These are phyloP conservation scores for Rhododendron griersonianum DNA, from an alignment of 148 eudicot genomes.

Conservation along the genomic window DNA sequence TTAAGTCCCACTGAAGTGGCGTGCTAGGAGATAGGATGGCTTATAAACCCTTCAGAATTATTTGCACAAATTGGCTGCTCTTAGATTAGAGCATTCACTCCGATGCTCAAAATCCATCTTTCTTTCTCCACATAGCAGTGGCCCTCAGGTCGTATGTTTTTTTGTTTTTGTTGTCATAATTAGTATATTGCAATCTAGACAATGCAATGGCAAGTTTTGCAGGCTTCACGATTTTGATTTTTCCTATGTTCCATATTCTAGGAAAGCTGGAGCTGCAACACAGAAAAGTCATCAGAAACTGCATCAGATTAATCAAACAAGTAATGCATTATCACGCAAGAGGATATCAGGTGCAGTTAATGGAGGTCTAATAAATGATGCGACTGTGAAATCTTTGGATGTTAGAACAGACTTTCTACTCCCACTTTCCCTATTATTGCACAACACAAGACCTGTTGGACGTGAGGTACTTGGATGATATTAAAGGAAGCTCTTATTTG, in stretches of 20 bases:
- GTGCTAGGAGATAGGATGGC: background rate
- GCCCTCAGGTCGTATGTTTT: background rate
- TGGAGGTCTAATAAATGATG: conserved; percentile 63
- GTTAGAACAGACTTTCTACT: conserved; percentile 53
- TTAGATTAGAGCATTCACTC: background rate
- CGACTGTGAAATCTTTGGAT: conserved; percentile 59
- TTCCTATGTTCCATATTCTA: conserved; percentile 18
- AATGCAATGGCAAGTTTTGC: background rate
- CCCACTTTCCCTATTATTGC: conserved; percentile 65
- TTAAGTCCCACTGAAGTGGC: background rate
- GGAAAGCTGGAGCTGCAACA: conserved; percentile 33
- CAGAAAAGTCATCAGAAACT: conserved; percentile 33
- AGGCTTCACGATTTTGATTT: background rate
- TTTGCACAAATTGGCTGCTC: background rate
- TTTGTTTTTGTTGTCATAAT: background rate
- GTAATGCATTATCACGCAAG: conserved; percentile 30
- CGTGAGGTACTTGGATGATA: conserved; percentile 42
- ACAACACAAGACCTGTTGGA: conserved; percentile 73
- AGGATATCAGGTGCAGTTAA: conserved; percentile 58
- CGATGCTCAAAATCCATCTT: background rate
- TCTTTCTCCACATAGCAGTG: background rate
- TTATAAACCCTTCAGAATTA: background rate
- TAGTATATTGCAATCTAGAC: background rate
- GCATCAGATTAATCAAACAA: conserved; percentile 34
- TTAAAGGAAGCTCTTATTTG: background rate